Base-by-base conservation (phyloP, 805 yeast genomes). In the Kluyveromyces nonfermentans region DNA sequence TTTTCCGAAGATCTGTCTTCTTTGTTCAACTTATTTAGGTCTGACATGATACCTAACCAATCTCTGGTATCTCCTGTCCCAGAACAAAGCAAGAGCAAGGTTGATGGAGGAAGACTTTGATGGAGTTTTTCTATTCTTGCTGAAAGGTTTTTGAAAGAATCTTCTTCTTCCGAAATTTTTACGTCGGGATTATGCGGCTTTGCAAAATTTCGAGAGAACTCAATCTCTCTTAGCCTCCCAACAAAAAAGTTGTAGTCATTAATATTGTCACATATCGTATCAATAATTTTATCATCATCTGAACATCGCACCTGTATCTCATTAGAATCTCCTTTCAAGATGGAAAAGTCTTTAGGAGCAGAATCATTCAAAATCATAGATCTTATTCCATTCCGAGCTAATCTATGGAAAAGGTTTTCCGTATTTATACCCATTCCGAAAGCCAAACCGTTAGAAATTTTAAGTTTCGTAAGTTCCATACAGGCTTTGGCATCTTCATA, bases 401-500 rank as follows among this genome's bases (percentile, higher is more conserved):
- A 50, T 35, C 68, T 65, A 6, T 64, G 60, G 47, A 70, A 73
- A 4, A 77, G 55, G 17, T 70, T 64, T 39, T 68, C 70, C 1
- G 72, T 71, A 40, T 64, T 62, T 8, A 68, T 50, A 4, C 65
- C 65, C 44, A 66, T 65, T 0, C 97, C 97, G 61, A 74, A 83
- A 2, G 70, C 63, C 5, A 64, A 57, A 1, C 96, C 97, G 44
- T 80, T 78, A 4, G 69, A 62, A 12, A 88, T 62, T 56, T 89
- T 88, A 50, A 78, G 52, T 52, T 84, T 79, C 1, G 85, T 75
- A 40, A 90, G 71, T 41, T 85, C 87, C 55, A 89, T 68, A 57
- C 96, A 85, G 1, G 95, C 80, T 22, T 60, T 60, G 10, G 95
- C 83, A 58, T 90, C 98, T 57, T 86, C 96, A 4, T 82, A 72